phyloP scores from a whole-genome alignment of 352 stramenopile genomes.

The Globisporangium uncinulatum region DNA sequence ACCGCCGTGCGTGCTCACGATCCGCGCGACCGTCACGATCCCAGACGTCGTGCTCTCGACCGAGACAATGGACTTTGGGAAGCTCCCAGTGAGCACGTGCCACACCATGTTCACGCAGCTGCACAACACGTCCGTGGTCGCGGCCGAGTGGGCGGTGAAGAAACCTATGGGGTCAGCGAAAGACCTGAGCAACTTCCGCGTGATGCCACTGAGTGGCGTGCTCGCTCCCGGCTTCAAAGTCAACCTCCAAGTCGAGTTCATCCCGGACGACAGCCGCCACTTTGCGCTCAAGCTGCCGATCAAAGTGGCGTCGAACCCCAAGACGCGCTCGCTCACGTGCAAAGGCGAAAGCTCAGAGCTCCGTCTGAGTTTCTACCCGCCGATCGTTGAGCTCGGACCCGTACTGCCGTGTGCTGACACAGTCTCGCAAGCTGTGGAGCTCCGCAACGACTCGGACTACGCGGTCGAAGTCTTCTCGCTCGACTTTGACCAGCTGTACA shows the following conservation, averaged over 20 bases:
- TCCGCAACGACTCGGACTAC: slow-evolving; percentile 88
- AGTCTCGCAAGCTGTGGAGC: slow-evolving; percentile 48
- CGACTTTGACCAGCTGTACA: slow-evolving; percentile 84
- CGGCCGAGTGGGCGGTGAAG: slow-evolving; percentile 90
- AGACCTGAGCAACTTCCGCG: slow-evolving; percentile 78
- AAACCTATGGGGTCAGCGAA: slow-evolving; percentile 78
- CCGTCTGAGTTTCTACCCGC: slow-evolving; percentile 75
- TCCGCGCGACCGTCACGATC: slow-evolving; percentile 88
- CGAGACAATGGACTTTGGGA: slow-evolving; percentile 89
- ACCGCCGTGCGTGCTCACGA: slow-evolving; percentile 75
- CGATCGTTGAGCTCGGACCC: slow-evolving; percentile 79
- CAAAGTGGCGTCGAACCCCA: slow-evolving; percentile 80
- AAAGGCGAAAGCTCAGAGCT: slow-evolving; percentile 76
- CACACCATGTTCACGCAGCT: slow-evolving; percentile 89
- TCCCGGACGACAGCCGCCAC: slow-evolving; percentile 72
- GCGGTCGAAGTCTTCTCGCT: slow-evolving; percentile 89
- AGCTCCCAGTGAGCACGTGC: slow-evolving; percentile 82
- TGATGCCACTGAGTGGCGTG: slow-evolving; percentile 66
- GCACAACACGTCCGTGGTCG: slow-evolving; percentile 86
- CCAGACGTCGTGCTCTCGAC: slow-evolving; percentile 83
- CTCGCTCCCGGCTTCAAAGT: slow-evolving; percentile 68
- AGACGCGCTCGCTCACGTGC: slow-evolving; percentile 68
- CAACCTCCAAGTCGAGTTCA: slow-evolving; percentile 90
- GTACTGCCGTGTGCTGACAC: slow-evolving; percentile 71
- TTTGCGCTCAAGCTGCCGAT: slow-evolving; percentile 85